These are phyloP conservation scores for Pugionium dolabratum DNA, from an alignment of 345 rosid species.

Conservation along the genomic window DNA sequence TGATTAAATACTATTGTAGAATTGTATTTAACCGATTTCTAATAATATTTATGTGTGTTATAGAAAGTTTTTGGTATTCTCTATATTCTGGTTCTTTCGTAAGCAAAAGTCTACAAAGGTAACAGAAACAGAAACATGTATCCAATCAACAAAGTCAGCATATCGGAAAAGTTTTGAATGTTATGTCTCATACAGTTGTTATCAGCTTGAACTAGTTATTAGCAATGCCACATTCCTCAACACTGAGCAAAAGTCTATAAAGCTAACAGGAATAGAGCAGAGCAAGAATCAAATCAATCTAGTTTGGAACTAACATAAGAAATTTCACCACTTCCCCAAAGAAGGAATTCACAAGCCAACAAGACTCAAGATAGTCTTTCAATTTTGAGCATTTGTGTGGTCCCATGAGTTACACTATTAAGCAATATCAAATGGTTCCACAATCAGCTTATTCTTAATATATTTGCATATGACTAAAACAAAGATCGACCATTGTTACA, in stretches of 20 bases:
- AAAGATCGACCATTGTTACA: neutral
- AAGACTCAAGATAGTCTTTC: neutral
- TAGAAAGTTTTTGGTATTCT: too few relatives aligned
- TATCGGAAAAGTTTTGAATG: neutral
- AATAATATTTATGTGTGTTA: too few relatives aligned
- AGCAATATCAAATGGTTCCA: neutral
- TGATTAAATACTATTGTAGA: too few relatives aligned
- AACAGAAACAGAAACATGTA: too few relatives aligned
- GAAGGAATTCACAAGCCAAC: neutral
- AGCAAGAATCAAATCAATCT: neutral
- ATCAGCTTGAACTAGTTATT: neutral
- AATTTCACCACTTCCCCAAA: neutral
- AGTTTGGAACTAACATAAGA: neutral
- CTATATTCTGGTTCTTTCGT: too few relatives aligned
- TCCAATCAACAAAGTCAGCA: neutral
- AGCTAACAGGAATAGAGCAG: constrained; percentile 2
- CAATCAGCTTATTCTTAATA: neutral
- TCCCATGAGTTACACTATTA: neutral
- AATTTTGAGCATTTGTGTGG: neutral
- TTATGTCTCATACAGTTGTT: neutral
- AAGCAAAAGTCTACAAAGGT: too few relatives aligned
- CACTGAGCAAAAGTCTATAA: constrained; percentile 1
- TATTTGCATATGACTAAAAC: neutral
- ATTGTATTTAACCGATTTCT: too few relatives aligned
- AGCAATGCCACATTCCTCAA: neutral